Evolutionary conservation across 495 filamentous ascomycete genomes (phyloP), one percentile per base, ranked within the genome.

Genomic region (Lophiotrema nucula): DNA sequence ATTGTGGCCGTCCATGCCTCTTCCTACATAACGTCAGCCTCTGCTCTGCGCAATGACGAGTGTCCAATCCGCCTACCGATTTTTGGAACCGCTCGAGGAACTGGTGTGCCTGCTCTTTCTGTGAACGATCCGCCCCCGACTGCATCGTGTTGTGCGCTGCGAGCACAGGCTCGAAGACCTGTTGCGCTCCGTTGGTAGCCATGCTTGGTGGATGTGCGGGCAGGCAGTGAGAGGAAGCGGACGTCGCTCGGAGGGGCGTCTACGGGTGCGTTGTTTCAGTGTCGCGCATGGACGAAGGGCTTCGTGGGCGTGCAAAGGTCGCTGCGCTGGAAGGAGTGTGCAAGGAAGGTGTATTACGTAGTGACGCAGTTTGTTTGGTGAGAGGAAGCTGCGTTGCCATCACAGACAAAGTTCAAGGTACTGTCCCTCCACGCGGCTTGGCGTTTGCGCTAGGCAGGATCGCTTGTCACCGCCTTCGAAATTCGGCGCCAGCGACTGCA

Each of bases 41-140:
- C 19, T 1, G 2, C 13, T 13, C 5, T 43, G 37, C 26, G 37
- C 4, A 19, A 22, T 4, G 12, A 22, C 27, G 33, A 18, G 28
- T 11, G 4, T 24, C 11, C 39, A 43, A n/a, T n/a, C n/a, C n/a
- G n/a, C 90, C 57, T 73, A 96, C 92, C 67, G 93, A 96, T 81
- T 97, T 99, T 83, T 99, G 93, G 77, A 97, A 99, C 56, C 84
- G 84, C 75, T 93, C 89, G 47, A 99, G 81, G 72, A 85, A 97
- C 64, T 92, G 84, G 70, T 93, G 88, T 33, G 93, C 93, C 67
- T 87, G 84, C 70, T 86, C 83, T 76, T 97, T 99, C 72, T 92
- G 86, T 28, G 84, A 76, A 67, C 85, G 80, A 66, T 91, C 82
- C 59, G 85, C 86, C 76, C 87, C 89, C 72, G 89, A 79, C 45